These are phyloP conservation scores for Colletotrichum sp. DNA, from an alignment of 2,329 filamentous ascomycete species.

Conservation along the genomic window DNA sequence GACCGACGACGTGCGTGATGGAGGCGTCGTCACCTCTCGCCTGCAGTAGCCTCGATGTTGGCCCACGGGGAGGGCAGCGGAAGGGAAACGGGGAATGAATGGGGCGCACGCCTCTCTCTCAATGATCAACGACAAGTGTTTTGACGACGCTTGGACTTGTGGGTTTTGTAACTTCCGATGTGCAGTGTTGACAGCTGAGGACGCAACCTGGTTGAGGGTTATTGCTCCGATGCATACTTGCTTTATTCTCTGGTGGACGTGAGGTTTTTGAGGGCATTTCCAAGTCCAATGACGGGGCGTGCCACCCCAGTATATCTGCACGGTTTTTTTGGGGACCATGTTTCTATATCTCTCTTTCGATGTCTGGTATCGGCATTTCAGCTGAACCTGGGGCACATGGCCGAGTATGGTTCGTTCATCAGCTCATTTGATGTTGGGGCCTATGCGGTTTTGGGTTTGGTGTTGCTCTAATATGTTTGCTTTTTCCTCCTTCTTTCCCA, in stretches of 20 bases:
- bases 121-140: not conserved
- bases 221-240: not conserved
- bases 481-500: not conserved
- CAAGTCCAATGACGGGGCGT: not conserved
- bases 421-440: not conserved
- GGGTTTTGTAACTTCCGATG: not conserved
- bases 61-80: not conserved
- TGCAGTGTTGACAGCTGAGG: not conserved
- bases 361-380: not conserved
- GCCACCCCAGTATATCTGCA: not conserved
- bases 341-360: not conserved
- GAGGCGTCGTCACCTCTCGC: not conserved
- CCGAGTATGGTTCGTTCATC: conserved; percentile 11
- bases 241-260: not conserved
- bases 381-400: not conserved
- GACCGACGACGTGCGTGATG: not conserved
- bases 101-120: not conserved
- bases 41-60: not conserved
- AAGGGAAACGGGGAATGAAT: not conserved
- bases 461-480: not conserved
- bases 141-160: not conserved
- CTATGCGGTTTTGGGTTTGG: not conserved
- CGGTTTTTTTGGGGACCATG: not conserved
- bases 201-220: not conserved
- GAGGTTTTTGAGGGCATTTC: not conserved